Base-by-base conservation (phyloP, 495 filamentous ascomycete genomes). In the Penicillium paxilli region DNA sequence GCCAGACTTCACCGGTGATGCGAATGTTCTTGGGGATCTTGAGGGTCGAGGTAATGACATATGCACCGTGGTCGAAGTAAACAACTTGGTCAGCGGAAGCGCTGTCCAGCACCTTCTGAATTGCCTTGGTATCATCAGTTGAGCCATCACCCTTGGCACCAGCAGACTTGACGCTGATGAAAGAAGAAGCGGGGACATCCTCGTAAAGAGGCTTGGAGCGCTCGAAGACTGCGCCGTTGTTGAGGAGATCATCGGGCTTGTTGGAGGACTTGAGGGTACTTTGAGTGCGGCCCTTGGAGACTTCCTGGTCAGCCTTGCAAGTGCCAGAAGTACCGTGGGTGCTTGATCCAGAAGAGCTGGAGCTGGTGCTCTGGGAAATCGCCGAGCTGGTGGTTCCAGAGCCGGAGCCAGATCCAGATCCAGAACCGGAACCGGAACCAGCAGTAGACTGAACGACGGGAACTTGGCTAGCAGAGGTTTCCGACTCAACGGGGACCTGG, bases 31-130 rank as follows among this genome's bases (percentile, higher is more conserved):
- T 71, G 42, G 93, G 93, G 4, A 98, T 80, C 65, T 87, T 85
- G 69, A 98, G 73, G 2, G 93, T 97, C 48, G 85, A 80, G 41
- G 88, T 89, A 63, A 98, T 77, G 17, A 96, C 71, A 71, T 96
- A 98, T 22, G 87, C 85, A 44, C 93, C 93, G 63, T 95, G 89
- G 68, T 95, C 90, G 65, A 98, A 95, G 79, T 89, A 98, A 50
- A 96, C 81, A 47, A 97, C 73, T 42, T 92, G 84, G 33, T 68
- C 66, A 28, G 72, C 67, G 17, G 55, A 78, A 61, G 65, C 85
- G 50, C 74, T 81, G 66, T 93, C 78, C 35, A 92, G 79, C 28
- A 88, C 75, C 17, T 78, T 75, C 65, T 98, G 91, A 62, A 98
- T 74, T 25, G 77, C 83, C 5, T 64, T 71, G 9, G 82, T 82